Base-by-base conservation (phyloP, 1,139 yeast genomes). In the Barnettozyma hawaiiensis region DNA sequence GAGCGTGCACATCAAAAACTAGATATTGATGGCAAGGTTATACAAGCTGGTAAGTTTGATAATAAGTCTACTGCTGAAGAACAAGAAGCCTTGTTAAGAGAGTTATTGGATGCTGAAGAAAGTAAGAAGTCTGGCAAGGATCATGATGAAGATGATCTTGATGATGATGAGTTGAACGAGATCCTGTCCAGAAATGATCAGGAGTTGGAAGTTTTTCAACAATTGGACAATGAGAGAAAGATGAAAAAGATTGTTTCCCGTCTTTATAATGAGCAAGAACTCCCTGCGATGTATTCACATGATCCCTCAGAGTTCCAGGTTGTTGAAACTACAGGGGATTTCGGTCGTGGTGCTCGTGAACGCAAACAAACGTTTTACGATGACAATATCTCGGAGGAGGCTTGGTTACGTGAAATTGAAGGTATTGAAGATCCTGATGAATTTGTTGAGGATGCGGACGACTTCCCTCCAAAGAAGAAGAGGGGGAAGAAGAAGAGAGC, bases 21-120 rank as follows among this genome's bases (percentile, higher is more conserved):
- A 57, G 92, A 85, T 57, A 84, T 85, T 52, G 95, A 85, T 61
- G 95, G 95, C 45, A 83, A 85, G 59, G 94, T 85, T 49, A 85
- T 85, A 60, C 94, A 84, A 61, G 94, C 92, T 3, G 95, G 94
- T 72, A 84, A 84, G 55, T 83, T 84, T 51, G 94, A 82, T 64
- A 83, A 84, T 58, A 83, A 84, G 58, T 82, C 90, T 2, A 81
- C 90, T 4, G 73, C 90, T 0, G 92, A 83, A 61, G 92, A 84
- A 60, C 94, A 84, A 61, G 92, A 84, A 60, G 89, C 87, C 1
- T 70, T 81, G 45, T 70, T 84, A 56, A 73, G 85, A 57, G 79
- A 81, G 18, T 69, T 84, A 46, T 59, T 84, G 36, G 92, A 82
- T 54, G 81, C 81, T 38, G 92, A 84, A 58, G 87, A 82, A 54